Evolutionary conservation across 768 basidiomycete species (phyloP), one percentile per base, ranked within the genome.

Genomic region (Pilatotrama ljubarskyi): DNA sequence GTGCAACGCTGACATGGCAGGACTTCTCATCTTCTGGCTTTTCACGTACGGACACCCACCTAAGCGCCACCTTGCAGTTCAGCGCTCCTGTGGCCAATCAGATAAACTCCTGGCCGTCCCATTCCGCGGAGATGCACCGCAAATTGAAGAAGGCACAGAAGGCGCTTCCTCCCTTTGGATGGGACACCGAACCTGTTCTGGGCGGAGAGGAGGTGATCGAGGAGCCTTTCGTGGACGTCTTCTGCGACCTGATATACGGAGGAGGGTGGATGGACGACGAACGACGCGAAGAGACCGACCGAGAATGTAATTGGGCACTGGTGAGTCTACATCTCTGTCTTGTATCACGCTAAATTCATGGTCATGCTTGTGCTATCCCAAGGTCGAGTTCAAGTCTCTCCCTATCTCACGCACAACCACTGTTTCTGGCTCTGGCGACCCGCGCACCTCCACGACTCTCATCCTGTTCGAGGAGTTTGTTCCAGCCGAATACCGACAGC

Each of bases 391-490:
- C 78, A 95, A 91, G 67, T 85, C 92, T 0, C 77, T 89, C 1
- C 86, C 91, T 48, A 32, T 80, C 63, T 18, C 70, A 2, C 66
- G 68, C 26, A 46, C 67, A 1, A 65, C 44, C 18, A 68, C 70
- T 1, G 59, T 61, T 10, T 67, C 73, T 1, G 74, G 73, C 1
- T 70, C 69, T 5, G 62, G 66, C 2, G 91, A 95, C 69, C 91
- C 91, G 0, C 82, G 94, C n/a, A 88, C 83, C 1, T 77, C 85
- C 0, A 79, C 84, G 0, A 82, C 86, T 0, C 82, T 93, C 48
- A 82, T 97, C 52, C 75, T 98, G 6, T 95, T 93, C 64, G 95
- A 99, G 74, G 97, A 98, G 73, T 91, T 93, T 55, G 93, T 99
- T 3, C 96, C 95, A 0, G 75, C 84, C 38, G 95, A 94, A 70